These are phyloP conservation scores for Neonectria sp. DNA, from an alignment of 2,329 filamentous ascomycete genomes.

Conservation along the genomic window DNA sequence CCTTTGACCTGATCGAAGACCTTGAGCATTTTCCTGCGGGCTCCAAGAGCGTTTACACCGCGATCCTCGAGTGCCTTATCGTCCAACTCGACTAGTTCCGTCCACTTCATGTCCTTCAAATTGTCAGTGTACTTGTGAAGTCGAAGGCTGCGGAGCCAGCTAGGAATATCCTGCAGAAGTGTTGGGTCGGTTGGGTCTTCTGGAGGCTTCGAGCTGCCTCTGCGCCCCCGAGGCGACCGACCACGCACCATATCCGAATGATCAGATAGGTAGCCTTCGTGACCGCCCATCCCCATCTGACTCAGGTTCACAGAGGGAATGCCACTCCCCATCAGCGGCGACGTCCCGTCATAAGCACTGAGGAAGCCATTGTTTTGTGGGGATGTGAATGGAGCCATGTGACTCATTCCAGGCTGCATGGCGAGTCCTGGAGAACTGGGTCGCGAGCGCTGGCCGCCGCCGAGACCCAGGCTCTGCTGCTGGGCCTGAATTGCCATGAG, in stretches of 20 bases:
- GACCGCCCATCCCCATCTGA: slow-evolving; percentile 78
- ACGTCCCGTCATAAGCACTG: slow-evolving; percentile 84
- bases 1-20: slow-evolving; percentile 97
- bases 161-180: slow-evolving; percentile 94
- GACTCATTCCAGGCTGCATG: slow-evolving; percentile 77
- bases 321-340: slow-evolving; percentile 78
- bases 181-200: slow-evolving; percentile 96
- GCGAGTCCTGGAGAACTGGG: slow-evolving; percentile 91
- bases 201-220: slow-evolving; percentile 96
- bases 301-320: slow-evolving; percentile 80
- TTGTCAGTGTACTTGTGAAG: slow-evolving; percentile 99
- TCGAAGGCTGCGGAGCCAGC: slow-evolving; percentile 93
- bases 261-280: slow-evolving; percentile 93
- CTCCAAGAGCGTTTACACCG: slow-evolving; percentile 95
- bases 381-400: slow-evolving; percentile 81
- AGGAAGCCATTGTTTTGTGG: slow-evolving; percentile 97
- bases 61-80: slow-evolving; percentile 94
- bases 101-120: slow-evolving; percentile 97
- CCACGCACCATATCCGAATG: slow-evolving; percentile 93
- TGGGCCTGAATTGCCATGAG: slow-evolving; percentile 85
- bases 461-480: slow-evolving; percentile 73
- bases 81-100: slow-evolving; percentile 90
- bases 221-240: slow-evolving; percentile 90
- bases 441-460: slow-evolving; percentile 81
- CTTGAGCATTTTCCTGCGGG: slow-evolving; percentile 98